Evolutionary conservation across 2,329 filamentous ascomycete genomes (phyloP).

Genomic region (Biscogniauxia marginata): DNA sequence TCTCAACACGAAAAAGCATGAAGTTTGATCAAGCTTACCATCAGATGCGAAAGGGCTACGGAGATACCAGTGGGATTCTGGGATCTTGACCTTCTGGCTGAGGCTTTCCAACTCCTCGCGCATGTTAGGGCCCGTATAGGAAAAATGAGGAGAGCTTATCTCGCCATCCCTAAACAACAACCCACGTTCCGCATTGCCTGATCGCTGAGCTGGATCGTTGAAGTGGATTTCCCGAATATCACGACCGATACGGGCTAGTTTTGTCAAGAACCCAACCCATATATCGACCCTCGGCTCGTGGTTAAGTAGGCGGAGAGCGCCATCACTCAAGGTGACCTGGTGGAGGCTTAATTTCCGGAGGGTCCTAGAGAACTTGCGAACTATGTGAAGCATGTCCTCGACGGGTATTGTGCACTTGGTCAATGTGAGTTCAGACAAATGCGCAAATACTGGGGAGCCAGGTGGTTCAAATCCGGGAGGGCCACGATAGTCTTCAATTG

Average conservation of each 20-base stretch:
- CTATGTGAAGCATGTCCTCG: constrained; percentile 1
- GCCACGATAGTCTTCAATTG: background rate
- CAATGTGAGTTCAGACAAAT: constrained; percentile 8
- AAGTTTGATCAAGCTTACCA: background rate
- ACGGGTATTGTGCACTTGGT: background rate
- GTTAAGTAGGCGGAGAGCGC: background rate
- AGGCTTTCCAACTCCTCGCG: constrained; percentile 3
- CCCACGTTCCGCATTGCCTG: background rate
- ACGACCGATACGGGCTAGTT: background rate
- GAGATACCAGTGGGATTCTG: background rate
- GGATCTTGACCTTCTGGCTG: background rate
- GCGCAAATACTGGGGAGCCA: constrained; percentile 5
- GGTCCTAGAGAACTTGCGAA: constrained; percentile 11
- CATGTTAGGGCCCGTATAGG: constrained; percentile 10
- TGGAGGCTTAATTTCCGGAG: constrained; percentile 7
- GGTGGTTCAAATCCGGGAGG: constrained; percentile 4
- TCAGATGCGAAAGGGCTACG: background rate
- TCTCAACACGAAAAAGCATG: background rate
- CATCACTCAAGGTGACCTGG: background rate
- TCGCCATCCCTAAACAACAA: background rate
- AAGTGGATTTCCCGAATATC: constrained; percentile 6
- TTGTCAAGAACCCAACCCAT: constrained; percentile 1
- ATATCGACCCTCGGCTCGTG: background rate
- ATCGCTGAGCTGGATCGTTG: background rate
- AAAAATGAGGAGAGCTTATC: constrained; percentile 1